A percentile compares a stretch with the other conserved stretches of the same genome.
Conservation (phyloP, 1,284 basidiomycete genomes). For the Stygiomarasmius scandens region DNA sequence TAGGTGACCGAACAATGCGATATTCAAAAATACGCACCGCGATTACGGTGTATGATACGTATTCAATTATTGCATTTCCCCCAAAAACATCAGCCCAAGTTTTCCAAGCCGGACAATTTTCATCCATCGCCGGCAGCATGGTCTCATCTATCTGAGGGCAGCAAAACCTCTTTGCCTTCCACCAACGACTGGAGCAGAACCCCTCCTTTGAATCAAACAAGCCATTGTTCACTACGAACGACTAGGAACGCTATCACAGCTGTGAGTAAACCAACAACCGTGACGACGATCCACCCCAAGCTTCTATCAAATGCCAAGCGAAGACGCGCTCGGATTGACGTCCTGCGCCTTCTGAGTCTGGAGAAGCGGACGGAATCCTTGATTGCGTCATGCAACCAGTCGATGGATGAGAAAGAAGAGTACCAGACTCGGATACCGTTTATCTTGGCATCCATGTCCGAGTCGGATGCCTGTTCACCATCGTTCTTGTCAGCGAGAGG, state of each 20-base stretch:
- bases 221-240: slow-evolving; percentile 84
- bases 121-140: slow-evolving; percentile 21
- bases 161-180: slow-evolving; percentile 82
- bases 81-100: slow-evolving; percentile 67
- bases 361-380: slow-evolving; percentile 85
- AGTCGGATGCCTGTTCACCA: slow-evolving; percentile 27
- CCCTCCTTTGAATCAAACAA: slow-evolving; percentile 96
- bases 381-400: slow-evolving; percentile 93
- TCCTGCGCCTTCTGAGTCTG: slow-evolving; percentile 61
- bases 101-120: slow-evolving; percentile 71
- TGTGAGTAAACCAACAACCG: slow-evolving; percentile 9
- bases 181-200: slow-evolving; percentile 75
- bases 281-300: slow-evolving; percentile 12
- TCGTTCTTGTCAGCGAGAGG: slow-evolving; percentile 41
- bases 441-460: slow-evolving; percentile 64
- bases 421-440: slow-evolving; percentile 95
- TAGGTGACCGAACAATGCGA: slow-evolving; percentile 4
- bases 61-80: slow-evolving; percentile 59
- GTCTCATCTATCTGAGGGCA: slow-evolving; percentile 52
- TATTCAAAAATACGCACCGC: slow-evolving; percentile 59
- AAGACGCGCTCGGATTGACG: slow-evolving; percentile 70
- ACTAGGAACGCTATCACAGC: slow-evolving; percentile 82
- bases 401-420: slow-evolving; percentile 81
- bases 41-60: slow-evolving; percentile 72
- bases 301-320: slow-evolving; percentile 79